Evolutionary conservation across 2,329 filamentous ascomycete genomes (phyloP), one percentile per base, ranked within the genome.

Genomic region (Didymella arachidicola): DNA sequence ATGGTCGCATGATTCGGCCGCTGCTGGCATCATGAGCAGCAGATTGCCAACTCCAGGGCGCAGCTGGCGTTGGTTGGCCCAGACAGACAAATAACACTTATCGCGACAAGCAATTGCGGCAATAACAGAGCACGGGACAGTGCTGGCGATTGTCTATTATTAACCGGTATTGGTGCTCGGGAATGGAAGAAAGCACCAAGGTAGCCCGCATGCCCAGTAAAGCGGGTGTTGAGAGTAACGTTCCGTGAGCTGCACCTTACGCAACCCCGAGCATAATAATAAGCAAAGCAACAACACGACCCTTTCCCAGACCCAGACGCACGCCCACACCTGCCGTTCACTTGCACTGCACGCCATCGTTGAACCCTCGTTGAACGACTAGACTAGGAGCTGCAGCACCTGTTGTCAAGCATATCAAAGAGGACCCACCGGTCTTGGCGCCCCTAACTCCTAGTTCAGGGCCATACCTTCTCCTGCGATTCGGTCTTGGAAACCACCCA

Each of bases 401-500:
- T 16, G 46, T 30, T 32, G 39, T 49, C 56, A 59, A 59, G 56
- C 56, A 59, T 59, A 53, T 51, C 56, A 53, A 53, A 59, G 56
- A 45, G 56, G 56, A 46, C 39, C 56, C 56, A 42, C 45, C 45
- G 10, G 42, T 19, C 56, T 59, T 59, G 56, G 56, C 56, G 36
- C 56, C 50, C 56, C 56, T 59, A 59, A 59, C 41, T 59, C 56
- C 49, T 54, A 50, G 41, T 22, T 41, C 56, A 54, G 56, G 45
- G 50, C 50, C 45, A 34, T 45, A 59, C 56, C 50, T 53, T 59
- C 56, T 59, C 56, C 56, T 59, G 56, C 56, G 54, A 59, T 46
- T 59, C 56, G 51, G 50, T 26, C 55, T 36, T 46, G 50, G 39
- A 54, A 50, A 54, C 39, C 56, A 59, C 50, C 11, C 49, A 53